Percentiles rank a stretch among this genome's conserved stretches.
Evolutionary conservation across 805 yeast genomes (phyloP).

Genomic region (Helenozyma baotianmanensis): DNA sequence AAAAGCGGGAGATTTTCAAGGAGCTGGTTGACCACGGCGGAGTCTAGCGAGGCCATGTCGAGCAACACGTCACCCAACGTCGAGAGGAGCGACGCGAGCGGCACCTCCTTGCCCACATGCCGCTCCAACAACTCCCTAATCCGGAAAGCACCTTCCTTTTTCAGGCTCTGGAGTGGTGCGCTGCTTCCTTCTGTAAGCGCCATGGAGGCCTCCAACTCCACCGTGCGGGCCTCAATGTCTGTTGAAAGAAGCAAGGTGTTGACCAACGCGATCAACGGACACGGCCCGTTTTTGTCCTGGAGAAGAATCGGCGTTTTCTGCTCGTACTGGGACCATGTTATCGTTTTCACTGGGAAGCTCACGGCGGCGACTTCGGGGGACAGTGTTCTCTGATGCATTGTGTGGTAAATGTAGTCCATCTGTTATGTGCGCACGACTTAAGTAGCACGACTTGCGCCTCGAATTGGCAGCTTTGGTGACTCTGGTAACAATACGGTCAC

Average conservation of each 20-base stretch:
- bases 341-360: conserved; percentile 18
- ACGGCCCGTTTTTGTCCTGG: conserved; percentile 84
- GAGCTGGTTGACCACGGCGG: conserved; percentile 25
- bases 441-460: too few relatives aligned
- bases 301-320: conserved; percentile 53
- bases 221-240: conserved; percentile 24
- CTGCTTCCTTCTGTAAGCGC: not conserved
- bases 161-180: too few relatives aligned
- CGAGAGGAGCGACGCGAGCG: conserved; percentile 39
- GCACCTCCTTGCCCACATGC: conserved; percentile 6
- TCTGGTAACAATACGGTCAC: too few relatives aligned
- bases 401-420: too few relatives aligned
- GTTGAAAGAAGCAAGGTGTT: conserved; percentile 60
- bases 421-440: too few relatives aligned
- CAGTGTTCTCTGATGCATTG: too few relatives aligned
- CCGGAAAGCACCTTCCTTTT: too few relatives aligned
- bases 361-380: not conserved
- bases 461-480: too few relatives aligned
- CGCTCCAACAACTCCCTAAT: too few relatives aligned
- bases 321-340: conserved; percentile 34
- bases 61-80: conserved; percentile 46
- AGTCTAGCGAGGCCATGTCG: conserved; percentile 9
- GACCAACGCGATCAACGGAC: conserved; percentile 75
- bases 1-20: conserved; percentile 57
- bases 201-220: conserved; percentile 2